Conservation (phyloP, 768 basidiomycete species). For the Russula ochroleuca region DNA sequence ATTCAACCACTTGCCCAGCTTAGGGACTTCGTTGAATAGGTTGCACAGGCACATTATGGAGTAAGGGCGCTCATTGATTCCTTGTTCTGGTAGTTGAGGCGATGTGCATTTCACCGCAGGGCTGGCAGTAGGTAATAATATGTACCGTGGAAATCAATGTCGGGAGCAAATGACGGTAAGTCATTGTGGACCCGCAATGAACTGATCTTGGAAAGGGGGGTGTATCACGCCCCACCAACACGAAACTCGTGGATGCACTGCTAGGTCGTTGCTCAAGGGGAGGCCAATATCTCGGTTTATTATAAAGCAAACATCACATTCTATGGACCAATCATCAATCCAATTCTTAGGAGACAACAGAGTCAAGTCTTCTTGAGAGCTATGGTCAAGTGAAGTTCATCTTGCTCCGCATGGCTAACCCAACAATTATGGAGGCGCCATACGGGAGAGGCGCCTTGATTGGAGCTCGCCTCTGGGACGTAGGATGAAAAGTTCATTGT, state of each 20-base stretch:
- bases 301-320: neutral
- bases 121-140: neutral
- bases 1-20: neutral
- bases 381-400: constrained; percentile 8
- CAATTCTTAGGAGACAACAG: neutral
- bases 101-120: neutral
- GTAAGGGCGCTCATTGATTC: neutral
- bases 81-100: neutral
- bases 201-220: too few relatives aligned
- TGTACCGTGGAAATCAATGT: neutral
- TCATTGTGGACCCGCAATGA: too few relatives aligned
- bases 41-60: neutral
- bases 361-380: constrained; percentile 6
- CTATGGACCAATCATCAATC: neutral
- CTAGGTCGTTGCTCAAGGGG: neutral
- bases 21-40: neutral
- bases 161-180: neutral
- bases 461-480: neutral
- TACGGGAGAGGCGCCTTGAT: neutral
- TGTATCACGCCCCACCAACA: neutral
- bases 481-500: neutral
- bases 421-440: neutral
- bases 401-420: neutral
- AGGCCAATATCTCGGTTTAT: neutral
- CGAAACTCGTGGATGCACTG: neutral